Evolutionary conservation across 495 filamentous ascomycete genomes (phyloP).

Genomic region (Astrothelium subdiscretum): DNA sequence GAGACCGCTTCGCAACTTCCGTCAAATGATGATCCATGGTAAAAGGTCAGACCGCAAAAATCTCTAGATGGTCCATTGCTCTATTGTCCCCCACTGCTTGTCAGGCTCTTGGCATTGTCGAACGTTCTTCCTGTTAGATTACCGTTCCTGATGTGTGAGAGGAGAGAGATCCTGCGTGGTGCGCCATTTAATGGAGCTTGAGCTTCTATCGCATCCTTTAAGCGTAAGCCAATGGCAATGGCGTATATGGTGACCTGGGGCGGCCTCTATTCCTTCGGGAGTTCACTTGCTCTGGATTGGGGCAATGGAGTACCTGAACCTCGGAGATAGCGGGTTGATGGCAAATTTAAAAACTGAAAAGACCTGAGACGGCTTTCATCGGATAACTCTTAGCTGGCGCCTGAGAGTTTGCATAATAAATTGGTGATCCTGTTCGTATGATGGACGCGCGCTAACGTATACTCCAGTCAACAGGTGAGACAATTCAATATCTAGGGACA

Average conservation of each 20-base stretch:
- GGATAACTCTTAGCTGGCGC: background rate
- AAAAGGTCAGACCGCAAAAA: conserved; percentile 49
- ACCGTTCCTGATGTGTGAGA: conserved; percentile 13
- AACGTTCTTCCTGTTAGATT: background rate
- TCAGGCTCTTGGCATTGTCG: background rate
- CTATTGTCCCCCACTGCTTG: background rate
- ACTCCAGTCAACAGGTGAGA: background rate
- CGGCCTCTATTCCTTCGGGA: background rate
- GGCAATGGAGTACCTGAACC: conserved; percentile 18
- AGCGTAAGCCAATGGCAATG: conserved; percentile 37
- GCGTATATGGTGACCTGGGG: conserved; percentile 21
- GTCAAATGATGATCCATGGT: conserved; percentile 52
- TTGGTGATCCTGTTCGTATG: background rate
- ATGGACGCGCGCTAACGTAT: background rate
- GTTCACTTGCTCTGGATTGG: conserved; percentile 17
- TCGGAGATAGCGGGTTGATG: conserved; percentile 9
- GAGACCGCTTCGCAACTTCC: background rate
- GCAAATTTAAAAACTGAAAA: conserved; percentile 39
- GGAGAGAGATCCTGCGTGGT: conserved; percentile 21
- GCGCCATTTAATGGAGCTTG: conserved; percentile 29
- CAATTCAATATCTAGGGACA: background rate
- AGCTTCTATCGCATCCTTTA: conserved; percentile 20
- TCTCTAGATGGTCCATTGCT: conserved; percentile 23
- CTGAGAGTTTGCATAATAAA: background rate
- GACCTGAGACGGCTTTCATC: conserved; percentile 39